These are phyloP conservation scores for Tothia fuscella DNA, from an alignment of 2,329 filamentous ascomycete genomes.

Conservation along the genomic window DNA sequence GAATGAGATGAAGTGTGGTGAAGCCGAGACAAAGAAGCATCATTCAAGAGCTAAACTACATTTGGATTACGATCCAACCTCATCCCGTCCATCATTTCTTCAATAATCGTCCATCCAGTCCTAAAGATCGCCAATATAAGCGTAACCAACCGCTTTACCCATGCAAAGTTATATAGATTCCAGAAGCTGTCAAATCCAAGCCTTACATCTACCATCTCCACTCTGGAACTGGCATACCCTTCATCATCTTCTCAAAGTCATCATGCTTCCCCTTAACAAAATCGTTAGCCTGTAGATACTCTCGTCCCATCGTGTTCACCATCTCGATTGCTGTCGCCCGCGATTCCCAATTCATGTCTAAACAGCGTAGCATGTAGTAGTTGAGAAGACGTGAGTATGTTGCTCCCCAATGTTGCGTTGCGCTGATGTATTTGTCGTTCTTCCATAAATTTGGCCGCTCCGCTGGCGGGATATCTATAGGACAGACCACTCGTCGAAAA, in stretches of 20 bases:
- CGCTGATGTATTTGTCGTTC: not conserved
- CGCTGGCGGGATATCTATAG: not conserved
- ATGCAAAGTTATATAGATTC: too few species aligned
- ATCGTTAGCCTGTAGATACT: not conserved
- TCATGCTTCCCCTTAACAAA: not conserved
- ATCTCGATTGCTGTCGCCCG: not conserved
- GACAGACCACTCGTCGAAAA: not conserved
- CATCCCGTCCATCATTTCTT: too few species aligned
- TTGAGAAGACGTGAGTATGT: not conserved
- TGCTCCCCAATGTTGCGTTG: not conserved
- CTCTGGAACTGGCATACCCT: not conserved
- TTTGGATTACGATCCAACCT: too few species aligned
- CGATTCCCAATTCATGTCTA: not conserved
- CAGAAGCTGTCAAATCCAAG: too few species aligned
- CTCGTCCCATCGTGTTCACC: not conserved
- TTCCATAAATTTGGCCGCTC: not conserved
- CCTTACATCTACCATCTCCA: too few species aligned
- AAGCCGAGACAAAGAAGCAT: too few species aligned
- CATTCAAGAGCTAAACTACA: too few species aligned
- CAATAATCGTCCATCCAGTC: too few species aligned
- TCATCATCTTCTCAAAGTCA: not conserved
- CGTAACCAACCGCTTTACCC: too few species aligned
- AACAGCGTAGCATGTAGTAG: conserved; percentile 1
- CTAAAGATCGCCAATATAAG: too few species aligned
- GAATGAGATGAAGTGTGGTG: too few species aligned